These are phyloP conservation scores for Exophiala sideris DNA, from an alignment of 2,329 filamentous ascomycete genomes.

Conservation along the genomic window DNA sequence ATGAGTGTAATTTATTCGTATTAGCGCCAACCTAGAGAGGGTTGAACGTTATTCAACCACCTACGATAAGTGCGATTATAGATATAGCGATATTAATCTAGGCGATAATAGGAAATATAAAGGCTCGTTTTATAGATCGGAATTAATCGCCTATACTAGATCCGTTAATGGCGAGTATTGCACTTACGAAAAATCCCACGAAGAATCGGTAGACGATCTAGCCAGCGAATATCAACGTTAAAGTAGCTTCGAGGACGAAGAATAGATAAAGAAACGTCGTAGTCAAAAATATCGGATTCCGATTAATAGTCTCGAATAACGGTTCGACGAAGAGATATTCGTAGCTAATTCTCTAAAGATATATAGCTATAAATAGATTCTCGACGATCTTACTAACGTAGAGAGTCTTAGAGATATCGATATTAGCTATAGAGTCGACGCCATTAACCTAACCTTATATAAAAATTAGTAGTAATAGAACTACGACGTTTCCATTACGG, in stretches of 20 bases:
- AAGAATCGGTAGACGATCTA: constrained; percentile 50
- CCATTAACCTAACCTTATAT: constrained; percentile 3
- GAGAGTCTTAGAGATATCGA: constrained; percentile 34
- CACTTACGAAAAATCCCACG: constrained; percentile 47
- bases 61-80: constrained; percentile 37
- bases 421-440: constrained; percentile 2
- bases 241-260: constrained; percentile 47
- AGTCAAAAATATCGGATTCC: constrained; percentile 49
- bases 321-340: constrained; percentile 50
- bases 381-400: constrained; percentile 43
- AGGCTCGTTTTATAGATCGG: constrained; percentile 39
- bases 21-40: constrained; percentile 44
- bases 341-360: constrained; percentile 47
- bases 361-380: constrained; percentile 42
- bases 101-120: constrained; percentile 50
- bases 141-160: constrained; percentile 47
- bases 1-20: constrained; percentile 44
- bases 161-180: constrained; percentile 43
- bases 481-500: neutral
- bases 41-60: constrained; percentile 42
- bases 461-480: constrained; percentile 6
- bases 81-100: constrained; percentile 29
- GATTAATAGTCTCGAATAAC: constrained; percentile 48
- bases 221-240: constrained; percentile 45
- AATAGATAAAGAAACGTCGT: constrained; percentile 49